A percentile compares a stretch with the other conserved stretches of the same genome.
Evolutionary conservation across 192 early-diverging fungal species (phyloP).

Genomic region (Coemansia sp.): DNA sequence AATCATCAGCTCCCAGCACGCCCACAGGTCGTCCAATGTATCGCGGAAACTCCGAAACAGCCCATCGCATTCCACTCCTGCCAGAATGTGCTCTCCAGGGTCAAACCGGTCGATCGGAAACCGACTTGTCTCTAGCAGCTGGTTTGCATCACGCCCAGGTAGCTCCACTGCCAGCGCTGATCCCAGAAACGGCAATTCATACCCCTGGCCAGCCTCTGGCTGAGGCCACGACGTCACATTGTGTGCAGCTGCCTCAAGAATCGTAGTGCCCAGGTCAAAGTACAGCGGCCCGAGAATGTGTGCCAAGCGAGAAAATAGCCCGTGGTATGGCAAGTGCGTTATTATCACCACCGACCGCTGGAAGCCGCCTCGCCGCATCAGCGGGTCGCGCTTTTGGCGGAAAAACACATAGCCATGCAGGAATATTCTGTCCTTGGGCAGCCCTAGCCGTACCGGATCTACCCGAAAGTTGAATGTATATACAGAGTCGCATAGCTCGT

Average conservation of each 20-base stretch:
- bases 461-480: conserved; percentile 72
- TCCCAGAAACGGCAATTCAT: conserved; percentile 74
- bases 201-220: conserved; percentile 55
- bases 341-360: conserved; percentile 89
- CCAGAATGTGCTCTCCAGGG: conserved; percentile 70
- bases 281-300: conserved; percentile 73
- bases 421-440: conserved; percentile 44
- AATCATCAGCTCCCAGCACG: conserved; percentile 92
- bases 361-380: conserved; percentile 86
- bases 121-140: conserved; percentile 68
- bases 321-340: conserved; percentile 85
- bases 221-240: conserved; percentile 72
- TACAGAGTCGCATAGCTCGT: conserved; percentile 70
- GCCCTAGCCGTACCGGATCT: conserved; percentile 47
- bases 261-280: conserved; percentile 74
- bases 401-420: conserved; percentile 91
- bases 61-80: conserved; percentile 63
- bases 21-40: conserved; percentile 80
- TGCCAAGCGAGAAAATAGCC: conserved; percentile 75
- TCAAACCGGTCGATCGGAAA: conserved; percentile 67
- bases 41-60: conserved; percentile 77
- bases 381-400: conserved; percentile 81
- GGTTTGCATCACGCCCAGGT: conserved; percentile 62
- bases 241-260: conserved; percentile 78
- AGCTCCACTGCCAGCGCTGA: conserved; percentile 66